These are phyloP conservation scores for Aphanomyces astaci DNA, from an alignment of 352 stramenopile genomes.

Conservation along the genomic window DNA sequence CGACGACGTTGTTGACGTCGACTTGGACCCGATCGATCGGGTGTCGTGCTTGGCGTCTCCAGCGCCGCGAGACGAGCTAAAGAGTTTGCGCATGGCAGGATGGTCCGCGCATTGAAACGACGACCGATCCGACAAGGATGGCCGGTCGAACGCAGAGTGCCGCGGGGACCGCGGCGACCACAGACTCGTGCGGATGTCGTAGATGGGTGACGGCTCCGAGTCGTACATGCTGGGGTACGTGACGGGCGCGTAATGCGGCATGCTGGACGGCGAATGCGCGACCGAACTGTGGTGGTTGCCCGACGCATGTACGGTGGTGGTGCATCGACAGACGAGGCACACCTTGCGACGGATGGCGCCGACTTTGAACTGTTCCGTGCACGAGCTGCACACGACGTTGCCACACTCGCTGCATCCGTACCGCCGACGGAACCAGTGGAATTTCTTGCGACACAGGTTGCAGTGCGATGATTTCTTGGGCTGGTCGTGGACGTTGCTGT, in stretches of 20 bases:
- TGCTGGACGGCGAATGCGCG: neutral
- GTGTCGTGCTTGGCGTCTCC: neutral
- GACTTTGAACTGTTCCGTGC: constrained; percentile 4
- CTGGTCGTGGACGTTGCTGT: neutral
- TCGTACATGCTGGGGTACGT: constrained; percentile 2
- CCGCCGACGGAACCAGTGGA: constrained; percentile 20
- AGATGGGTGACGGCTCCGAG: constrained; percentile 17
- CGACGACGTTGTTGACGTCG: no score
- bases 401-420: constrained; percentile 15
- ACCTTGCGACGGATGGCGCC: constrained; percentile 5
- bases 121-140: neutral
- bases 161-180: constrained; percentile 15
- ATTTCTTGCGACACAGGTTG: constrained; percentile 17
- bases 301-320: constrained; percentile 2
- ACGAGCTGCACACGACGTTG: constrained; percentile 20
- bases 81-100: neutral
- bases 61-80: constrained; percentile 10
- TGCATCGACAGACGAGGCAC: constrained; percentile 20
- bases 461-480: constrained; percentile 12
- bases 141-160: constrained; percentile 2
- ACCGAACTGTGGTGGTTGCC: no score
- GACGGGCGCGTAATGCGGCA: neutral
- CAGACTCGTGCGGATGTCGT: constrained; percentile 20
- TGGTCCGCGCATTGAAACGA: neutral
- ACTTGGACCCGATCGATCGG: no score